Evolutionary conservation across 352 stramenopile genomes (phyloP), one percentile per base, ranked within the genome.

Genomic region (Globisporangium viniferum): DNA sequence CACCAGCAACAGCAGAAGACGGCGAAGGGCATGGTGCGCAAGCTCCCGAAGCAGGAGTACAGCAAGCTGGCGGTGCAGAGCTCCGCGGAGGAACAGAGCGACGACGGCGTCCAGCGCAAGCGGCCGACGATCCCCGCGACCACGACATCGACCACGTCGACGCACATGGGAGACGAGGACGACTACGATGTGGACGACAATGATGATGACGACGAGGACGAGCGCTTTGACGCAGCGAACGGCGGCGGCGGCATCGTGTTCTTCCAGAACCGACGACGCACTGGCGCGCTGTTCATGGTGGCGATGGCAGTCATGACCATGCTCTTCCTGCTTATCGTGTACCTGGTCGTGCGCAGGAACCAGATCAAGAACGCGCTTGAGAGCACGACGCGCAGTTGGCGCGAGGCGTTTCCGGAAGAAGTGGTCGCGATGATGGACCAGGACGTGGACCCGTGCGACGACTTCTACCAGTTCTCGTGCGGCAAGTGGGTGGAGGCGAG

Each of bases 261-360:
- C 29, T 64, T 64, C 2, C 36, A 71, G 44, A 54, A 69, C 35
- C 74, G 74, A 22, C 71, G 66, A 20, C 66, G 66, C 53, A 56
- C 61, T 20, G 66, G 71, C 31, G 33, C 63, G 57, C 63, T 77
- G 24, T 71, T 73, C 46, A 55, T 74, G 15, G 77, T 70, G 15
- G 73, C 76, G 3, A 54, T 83, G 4, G 71, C 59, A 12, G 66
- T 76, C 18, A 69, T 85, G 2, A 68, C 54, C 10, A 70, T 41
- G 48, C 66, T 84, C 44, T 84, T 85, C 53, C 67, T 88, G 10
- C 46, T 84, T 24, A 69, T 85, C 36, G 79, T 84, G 44, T 73
- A 76, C 65, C 51, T 85, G 33, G 74, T 82, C 60, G 77, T 85
- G 31, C 73, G 72, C 33, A 51, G 71, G 24, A 70, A 72, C 48